These are phyloP conservation scores for Solanum hybrid DNA, from an alignment of 305 asterid genomes.

Conservation along the genomic window DNA sequence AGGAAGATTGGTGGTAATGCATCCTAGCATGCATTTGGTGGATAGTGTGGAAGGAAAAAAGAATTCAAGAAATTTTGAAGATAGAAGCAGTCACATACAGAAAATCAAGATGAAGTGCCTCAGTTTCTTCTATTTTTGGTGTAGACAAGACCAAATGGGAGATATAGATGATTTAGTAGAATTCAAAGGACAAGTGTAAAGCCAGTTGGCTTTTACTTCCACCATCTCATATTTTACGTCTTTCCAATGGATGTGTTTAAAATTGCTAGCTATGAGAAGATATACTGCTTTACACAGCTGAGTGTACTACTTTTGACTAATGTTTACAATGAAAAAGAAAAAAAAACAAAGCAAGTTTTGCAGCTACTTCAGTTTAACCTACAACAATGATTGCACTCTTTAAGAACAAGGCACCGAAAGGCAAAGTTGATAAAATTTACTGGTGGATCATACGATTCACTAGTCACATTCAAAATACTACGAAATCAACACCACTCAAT, in stretches of 20 bases:
- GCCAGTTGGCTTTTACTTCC: not conserved
- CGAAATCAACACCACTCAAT: not conserved
- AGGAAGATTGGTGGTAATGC: not conserved
- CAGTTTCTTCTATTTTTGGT: not conserved
- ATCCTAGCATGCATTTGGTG: not conserved
- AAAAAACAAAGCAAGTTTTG: not conserved
- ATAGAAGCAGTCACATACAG: not conserved
- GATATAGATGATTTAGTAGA: not conserved
- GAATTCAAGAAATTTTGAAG: not conserved
- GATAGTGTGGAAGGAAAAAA: not conserved
- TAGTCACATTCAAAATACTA: not conserved
- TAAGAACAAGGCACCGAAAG: not conserved
- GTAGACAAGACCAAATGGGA: not conserved
- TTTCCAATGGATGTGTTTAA: not conserved
- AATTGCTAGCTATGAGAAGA: not conserved
- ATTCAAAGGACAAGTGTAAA: not conserved
- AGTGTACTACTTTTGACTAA: not conserved
- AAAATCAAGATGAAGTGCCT: not conserved
- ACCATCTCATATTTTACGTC: not conserved
- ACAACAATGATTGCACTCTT: not conserved
- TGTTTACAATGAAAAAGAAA: not conserved
- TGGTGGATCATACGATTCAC: not conserved
- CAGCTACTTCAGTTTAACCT: not conserved
- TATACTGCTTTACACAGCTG: not conserved
- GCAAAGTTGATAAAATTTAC: not conserved